Conservation (phyloP, 257 asterid genomes). For the Rauvolfia tetraphylla region DNA sequence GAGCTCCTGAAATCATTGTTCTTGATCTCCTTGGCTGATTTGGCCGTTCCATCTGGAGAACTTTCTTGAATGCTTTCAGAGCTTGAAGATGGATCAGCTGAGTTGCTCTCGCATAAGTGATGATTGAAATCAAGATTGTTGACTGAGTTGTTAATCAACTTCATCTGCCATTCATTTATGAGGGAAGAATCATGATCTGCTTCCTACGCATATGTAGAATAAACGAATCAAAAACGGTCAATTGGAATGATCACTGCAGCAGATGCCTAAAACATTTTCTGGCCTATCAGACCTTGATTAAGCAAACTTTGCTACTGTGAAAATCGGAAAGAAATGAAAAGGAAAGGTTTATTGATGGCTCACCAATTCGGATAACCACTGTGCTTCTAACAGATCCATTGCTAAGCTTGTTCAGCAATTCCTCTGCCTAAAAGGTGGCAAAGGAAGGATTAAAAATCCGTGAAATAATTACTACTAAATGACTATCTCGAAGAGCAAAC, state of each 20-base stretch:
- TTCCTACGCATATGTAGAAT: not conserved
- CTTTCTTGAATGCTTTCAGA: not conserved
- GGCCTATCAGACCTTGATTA: too few relatives aligned
- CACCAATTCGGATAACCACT: slow-evolving; percentile 24
- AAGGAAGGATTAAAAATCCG: not conserved
- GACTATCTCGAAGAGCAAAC: not conserved
- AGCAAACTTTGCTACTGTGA: too few relatives aligned
- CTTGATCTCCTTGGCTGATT: not conserved
- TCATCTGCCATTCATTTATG: slow-evolving; percentile 1
- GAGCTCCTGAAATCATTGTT: not conserved
- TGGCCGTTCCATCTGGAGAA: not conserved
- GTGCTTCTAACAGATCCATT: slow-evolving; percentile 14
- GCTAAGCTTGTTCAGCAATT: not conserved
- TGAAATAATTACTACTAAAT: not conserved
- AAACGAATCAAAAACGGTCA: not conserved
- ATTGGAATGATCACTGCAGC: not conserved
- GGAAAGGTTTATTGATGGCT: not conserved
- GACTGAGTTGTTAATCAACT: not conserved
- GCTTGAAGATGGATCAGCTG: not conserved
- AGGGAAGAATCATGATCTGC: not conserved
- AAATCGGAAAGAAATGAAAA: not conserved
- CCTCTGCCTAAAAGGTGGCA: not conserved
- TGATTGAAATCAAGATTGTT: not conserved
- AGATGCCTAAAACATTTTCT: too few relatives aligned
- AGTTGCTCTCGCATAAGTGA: not conserved